Base-by-base conservation (phyloP, 2,329 filamentous ascomycete genomes). In the Curvularia sp. region DNA sequence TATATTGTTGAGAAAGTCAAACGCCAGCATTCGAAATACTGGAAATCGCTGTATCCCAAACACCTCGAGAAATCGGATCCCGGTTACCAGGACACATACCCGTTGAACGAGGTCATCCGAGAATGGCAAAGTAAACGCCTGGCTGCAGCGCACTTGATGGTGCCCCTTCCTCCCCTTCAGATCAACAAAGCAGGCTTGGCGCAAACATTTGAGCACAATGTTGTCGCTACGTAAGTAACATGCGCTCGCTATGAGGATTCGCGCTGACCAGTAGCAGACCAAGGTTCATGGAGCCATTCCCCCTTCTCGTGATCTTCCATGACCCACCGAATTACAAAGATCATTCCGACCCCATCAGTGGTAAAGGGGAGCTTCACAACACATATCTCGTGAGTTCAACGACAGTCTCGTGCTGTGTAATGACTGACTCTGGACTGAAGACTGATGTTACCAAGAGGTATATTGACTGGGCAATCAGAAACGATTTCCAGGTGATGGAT, bases 401-500 rank as follows among this genome's bases (percentile, higher is more conserved):
- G 68, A 58, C 58, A 63, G 63, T 62, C 49, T 61, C 65, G 62
- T 66, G 66, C 73, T 77, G 68, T 72, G 61, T 68, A 60, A 59
- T 62, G 66, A 74, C 81, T 83, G 79, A 83, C 79, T 57, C 54
- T 66, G 69, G 66, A 64, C 59, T 63, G 43, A 78, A 97, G 93
- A 87, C 91, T 79, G 93, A 98, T 82, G 85, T 87, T 49, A 85
- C 93, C 47, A 87, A 88, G 71, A 85, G 88, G 28, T 97, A 97
- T 75, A 87, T 97, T 63, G 88, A 90, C 58, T 97, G 93, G 92
- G 92, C 92, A 0, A 78, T 88, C 20, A 79, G 84, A n/a, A 85
- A 92, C 57, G 87, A 85, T 15, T 96, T 94, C 70, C 92, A 88
- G 1, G 87, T 98, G 22, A 90, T 99, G 68, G 95, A 99, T 74